A percentile compares a stretch with the other conserved stretches of the same genome.
Conservation (phyloP, 1,139 yeast genomes). For the Lodderomyces pseudojiufengensis region DNA sequence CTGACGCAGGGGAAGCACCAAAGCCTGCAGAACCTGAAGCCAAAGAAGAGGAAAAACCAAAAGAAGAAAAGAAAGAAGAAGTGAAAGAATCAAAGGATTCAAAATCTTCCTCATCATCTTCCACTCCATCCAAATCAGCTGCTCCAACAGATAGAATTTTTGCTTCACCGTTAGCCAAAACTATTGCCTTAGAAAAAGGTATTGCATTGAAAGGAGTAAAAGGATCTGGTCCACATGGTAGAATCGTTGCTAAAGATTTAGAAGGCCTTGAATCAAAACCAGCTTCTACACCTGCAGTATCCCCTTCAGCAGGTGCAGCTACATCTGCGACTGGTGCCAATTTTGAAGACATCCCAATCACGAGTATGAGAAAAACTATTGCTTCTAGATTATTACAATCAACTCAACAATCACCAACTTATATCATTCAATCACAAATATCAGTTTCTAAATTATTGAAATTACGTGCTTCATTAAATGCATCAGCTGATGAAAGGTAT, state of each 20-base stretch:
- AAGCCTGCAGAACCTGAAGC: constrained; percentile 35
- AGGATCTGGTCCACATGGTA: constrained; percentile 94
- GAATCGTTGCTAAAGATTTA: constrained; percentile 88
- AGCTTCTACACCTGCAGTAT: constrained; percentile 35
- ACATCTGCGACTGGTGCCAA: constrained; percentile 51
- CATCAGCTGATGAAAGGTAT: constrained; percentile 81
- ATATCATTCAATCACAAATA: constrained; percentile 82
- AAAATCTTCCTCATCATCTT: constrained; percentile 23
- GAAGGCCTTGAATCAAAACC: constrained; percentile 54
- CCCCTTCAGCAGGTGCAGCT: constrained; percentile 38
- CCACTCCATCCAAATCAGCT: constrained; percentile 20
- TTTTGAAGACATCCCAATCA: constrained; percentile 79
- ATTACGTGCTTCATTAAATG: constrained; percentile 86
- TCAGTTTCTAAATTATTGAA: constrained; percentile 88
- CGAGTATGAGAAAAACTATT: constrained; percentile 91
- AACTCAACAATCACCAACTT: constrained; percentile 84
- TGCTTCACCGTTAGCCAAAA: constrained; percentile 95
- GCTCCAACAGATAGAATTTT: constrained; percentile 61
- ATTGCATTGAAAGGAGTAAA: constrained; percentile 76
- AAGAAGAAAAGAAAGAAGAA: constrained; percentile 18
- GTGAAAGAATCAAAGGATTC: constrained; percentile 17
- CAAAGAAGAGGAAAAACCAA: constrained; percentile 30
- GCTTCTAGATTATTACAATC: constrained; percentile 86
- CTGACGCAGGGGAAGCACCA: constrained; percentile 68
- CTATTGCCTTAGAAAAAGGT: constrained; percentile 90